phyloP scores from a whole-genome alignment of 495 filamentous ascomycete species.

The Terfezia boudieri region DNA sequence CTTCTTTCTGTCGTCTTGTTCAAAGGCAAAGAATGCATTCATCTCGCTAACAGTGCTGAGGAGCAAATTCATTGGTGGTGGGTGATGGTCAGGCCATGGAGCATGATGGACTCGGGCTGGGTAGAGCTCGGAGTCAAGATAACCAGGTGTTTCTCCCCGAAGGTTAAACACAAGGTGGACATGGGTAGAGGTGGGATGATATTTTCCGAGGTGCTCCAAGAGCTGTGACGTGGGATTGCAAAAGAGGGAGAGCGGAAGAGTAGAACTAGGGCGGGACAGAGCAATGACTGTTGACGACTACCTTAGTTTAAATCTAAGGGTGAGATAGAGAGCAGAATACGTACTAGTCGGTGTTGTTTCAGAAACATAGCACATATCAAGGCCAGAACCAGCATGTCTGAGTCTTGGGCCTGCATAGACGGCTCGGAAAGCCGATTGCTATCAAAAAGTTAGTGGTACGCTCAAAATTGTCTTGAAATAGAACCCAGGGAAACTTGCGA shows the following conservation, averaged over 20 bases:
- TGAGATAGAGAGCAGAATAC: constrained; percentile 57
- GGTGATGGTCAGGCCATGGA: constrained; percentile 93
- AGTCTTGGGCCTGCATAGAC: constrained; percentile 45
- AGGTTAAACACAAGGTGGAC: constrained; percentile 84
- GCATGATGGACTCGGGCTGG: constrained; percentile 58
- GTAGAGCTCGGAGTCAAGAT: constrained; percentile 74
- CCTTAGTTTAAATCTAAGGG: constrained; percentile 21
- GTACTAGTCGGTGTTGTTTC: constrained; percentile 48
- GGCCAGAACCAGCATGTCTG: constrained; percentile 60
- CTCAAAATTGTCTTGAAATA: too few species aligned
- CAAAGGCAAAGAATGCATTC: constrained; percentile 5
- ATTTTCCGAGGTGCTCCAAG: constrained; percentile 62
- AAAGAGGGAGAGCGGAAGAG: constrained; percentile 76
- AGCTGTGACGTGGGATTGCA: constrained; percentile 74
- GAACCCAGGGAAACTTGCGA: too few species aligned
- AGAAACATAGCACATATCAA: constrained; percentile 93
- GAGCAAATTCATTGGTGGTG: constrained; percentile 79
- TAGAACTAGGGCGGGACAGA: constrained; percentile 64
- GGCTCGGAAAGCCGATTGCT: background rate
- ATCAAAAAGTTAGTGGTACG: too few species aligned
- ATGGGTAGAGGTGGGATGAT: constrained; percentile 42
- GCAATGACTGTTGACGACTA: constrained; percentile 45
- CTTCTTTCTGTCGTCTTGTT: constrained; percentile 24
- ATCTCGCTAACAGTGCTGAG: constrained; percentile 66
- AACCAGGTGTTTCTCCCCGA: constrained; percentile 85